Conservation (phyloP, 176 grass and related monocot species). For the Aegilops tauschii region DNA sequence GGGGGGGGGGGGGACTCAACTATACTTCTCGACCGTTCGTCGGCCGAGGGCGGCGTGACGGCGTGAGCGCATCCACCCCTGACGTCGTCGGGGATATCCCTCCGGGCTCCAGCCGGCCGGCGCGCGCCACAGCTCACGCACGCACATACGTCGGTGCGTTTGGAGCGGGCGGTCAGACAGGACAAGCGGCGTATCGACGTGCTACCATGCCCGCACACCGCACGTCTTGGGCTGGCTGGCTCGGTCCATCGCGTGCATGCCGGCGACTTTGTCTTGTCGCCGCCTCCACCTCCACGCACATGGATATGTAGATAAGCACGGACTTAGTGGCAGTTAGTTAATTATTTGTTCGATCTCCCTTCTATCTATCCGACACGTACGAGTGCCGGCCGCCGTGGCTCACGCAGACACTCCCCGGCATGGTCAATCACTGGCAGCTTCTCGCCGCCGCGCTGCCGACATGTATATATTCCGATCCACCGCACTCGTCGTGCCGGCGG, state of each 20-base stretch:
- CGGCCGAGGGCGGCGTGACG: too few relatives aligned
- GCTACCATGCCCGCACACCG: not conserved
- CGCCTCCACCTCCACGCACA: not conserved
- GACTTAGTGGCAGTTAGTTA: not conserved
- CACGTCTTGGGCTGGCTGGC: not conserved
- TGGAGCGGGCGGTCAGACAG: not conserved
- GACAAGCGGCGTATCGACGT: not conserved
- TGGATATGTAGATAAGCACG: not conserved
- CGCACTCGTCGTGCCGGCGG: not conserved
- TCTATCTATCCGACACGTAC: not conserved
- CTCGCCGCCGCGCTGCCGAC: not conserved
- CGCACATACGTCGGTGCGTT: not conserved
- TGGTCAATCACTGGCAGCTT: not conserved
- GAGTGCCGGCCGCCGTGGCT: not conserved
- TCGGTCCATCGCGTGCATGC: not conserved
- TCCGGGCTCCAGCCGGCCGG: too few relatives aligned
- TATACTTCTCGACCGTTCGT: too few relatives aligned
- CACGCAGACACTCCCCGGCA: not conserved
- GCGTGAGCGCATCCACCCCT: not conserved
- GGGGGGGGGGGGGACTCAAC: fast-evolving
- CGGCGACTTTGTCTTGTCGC: not conserved
- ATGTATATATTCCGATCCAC: not conserved
- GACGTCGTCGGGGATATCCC: not conserved
- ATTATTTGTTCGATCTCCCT: not conserved
- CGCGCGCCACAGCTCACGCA: not conserved